These are phyloP conservation scores for Pulveroboletus sp. DNA, from an alignment of 768 basidiomycete species.

Conservation along the genomic window DNA sequence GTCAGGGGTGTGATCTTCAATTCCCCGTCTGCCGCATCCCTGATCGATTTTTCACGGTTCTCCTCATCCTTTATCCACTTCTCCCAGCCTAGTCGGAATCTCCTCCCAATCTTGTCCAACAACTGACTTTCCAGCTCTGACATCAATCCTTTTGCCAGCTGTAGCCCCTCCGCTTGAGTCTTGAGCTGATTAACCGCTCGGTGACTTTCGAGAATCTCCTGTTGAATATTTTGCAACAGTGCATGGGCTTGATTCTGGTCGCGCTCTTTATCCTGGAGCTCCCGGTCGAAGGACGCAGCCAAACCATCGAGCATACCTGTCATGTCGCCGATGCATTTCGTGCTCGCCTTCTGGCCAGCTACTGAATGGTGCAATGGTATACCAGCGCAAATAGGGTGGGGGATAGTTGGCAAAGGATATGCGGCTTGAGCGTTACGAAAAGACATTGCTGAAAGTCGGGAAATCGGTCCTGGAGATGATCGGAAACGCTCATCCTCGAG, in stretches of 20 bases:
- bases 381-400: conserved; percentile 41
- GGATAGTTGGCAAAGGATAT: conserved; percentile 39
- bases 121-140: conserved; percentile 65
- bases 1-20: conserved; percentile 46
- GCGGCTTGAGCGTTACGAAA: conserved; percentile 67
- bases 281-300: conserved; percentile 87
- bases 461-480: conserved; percentile 80
- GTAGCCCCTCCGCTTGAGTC: conserved; percentile 62
- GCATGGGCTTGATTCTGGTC: conserved; percentile 89
- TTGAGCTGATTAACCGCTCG: conserved; percentile 70
- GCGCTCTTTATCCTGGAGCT: conserved; percentile 87
- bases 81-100: conserved; percentile 87
- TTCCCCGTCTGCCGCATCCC: conserved; percentile 59
- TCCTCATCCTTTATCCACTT: conserved; percentile 91
- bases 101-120: conserved; percentile 70
- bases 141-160: conserved; percentile 57
- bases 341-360: conserved; percentile 82
- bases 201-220: conserved; percentile 86
- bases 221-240: conserved; percentile 80
- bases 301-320: conserved; percentile 84
- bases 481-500: conserved; percentile 97
- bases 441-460: conserved; percentile 64
- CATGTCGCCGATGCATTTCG: conserved; percentile 81
- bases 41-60: conserved; percentile 65
- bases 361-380: conserved; percentile 81